A percentile compares a stretch with the other conserved stretches of the same genome.
Evolutionary conservation across 1,139 yeast species (phyloP).

Genomic region (Candida buenavistaensis): DNA sequence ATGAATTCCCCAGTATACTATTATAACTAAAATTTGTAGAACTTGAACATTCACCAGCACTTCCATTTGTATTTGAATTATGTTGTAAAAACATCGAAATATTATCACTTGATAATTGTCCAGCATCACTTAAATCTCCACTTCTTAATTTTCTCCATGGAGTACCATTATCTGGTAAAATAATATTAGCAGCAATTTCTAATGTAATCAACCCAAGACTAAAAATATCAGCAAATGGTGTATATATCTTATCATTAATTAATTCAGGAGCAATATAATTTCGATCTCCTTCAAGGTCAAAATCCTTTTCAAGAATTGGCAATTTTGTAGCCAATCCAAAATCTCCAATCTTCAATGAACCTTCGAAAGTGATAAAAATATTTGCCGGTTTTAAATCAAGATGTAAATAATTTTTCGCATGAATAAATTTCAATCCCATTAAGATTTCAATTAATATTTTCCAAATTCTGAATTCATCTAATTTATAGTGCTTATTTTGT

Average conservation of each 20-base stretch:
- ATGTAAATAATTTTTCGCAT: constrained; percentile 73
- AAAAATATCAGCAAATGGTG: constrained; percentile 92
- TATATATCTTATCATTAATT: constrained; percentile 76
- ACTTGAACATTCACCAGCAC: constrained; percentile 4
- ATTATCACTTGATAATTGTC: constrained; percentile 65
- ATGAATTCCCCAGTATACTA: constrained; percentile 7
- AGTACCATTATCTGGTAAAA: constrained; percentile 92
- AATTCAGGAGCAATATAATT: constrained; percentile 98
- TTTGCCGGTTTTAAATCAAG: constrained; percentile 94
- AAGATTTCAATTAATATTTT: constrained; percentile 83
- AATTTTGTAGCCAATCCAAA: constrained; percentile 61
- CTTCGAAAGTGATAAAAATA: constrained; percentile 91
- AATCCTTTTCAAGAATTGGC: constrained; percentile 54
- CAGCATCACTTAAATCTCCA: constrained; percentile 96
- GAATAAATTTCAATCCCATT: constrained; percentile 79
- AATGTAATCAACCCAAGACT: constrained; percentile 89
- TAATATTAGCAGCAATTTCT: constrained; percentile 94
- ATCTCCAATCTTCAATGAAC: constrained; percentile 82
- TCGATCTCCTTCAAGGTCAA: constrained; percentile 95
- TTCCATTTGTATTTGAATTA: constrained; percentile 16
- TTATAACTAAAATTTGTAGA: constrained; percentile 6
- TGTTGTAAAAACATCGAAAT: constrained; percentile 47
- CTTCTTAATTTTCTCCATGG: constrained; percentile 96
- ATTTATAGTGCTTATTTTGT: constrained; percentile 68
- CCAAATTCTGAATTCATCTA: constrained; percentile 99